Evolutionary conservation across 345 rosid genomes (phyloP).

Genomic region (Lepidium africanum): DNA sequence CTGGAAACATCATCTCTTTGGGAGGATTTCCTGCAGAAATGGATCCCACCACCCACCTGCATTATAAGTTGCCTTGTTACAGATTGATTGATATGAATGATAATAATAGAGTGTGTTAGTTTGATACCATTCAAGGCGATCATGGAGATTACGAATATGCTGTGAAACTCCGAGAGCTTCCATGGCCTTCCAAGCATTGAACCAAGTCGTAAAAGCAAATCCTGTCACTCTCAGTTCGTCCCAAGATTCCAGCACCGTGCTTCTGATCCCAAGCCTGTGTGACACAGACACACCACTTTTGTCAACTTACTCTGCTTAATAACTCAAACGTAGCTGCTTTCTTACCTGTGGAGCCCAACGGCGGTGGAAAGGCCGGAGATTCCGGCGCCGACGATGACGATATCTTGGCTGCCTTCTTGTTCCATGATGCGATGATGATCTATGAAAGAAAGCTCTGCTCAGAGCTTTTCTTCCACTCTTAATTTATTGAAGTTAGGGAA

Average conservation of each 20-base stretch:
- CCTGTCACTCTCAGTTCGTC: conserved; percentile 48
- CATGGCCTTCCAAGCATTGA: conserved; percentile 70
- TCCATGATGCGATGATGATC: conserved; percentile 18
- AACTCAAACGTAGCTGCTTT: background rate
- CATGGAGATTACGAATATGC: conserved; percentile 38
- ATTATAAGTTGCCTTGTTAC: background rate
- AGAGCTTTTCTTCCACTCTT: background rate
- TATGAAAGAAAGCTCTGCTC: background rate
- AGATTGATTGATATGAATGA: background rate
- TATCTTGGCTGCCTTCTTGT: conserved; percentile 20
- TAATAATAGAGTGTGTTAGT: background rate
- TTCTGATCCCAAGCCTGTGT: conserved; percentile 61
- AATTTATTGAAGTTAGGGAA: background rate
- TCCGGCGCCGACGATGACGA: conserved; percentile 63
- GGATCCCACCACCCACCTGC: conserved; percentile 33
- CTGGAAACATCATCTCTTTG: conserved; percentile 21
- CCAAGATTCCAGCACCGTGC: conserved; percentile 64
- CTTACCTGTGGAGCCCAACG: conserved; percentile 51
- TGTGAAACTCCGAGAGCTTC: conserved; percentile 54
- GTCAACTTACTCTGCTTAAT: background rate
- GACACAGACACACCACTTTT: background rate
- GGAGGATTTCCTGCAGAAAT: conserved; percentile 9
- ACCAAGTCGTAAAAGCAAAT: conserved; percentile 44
- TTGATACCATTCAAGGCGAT: conserved; percentile 32
- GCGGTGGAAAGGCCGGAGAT: conserved; percentile 59